These are phyloP conservation scores for Mucor piriformis DNA, from an alignment of 371 early-diverging fungal genomes.

Conservation along the genomic window DNA sequence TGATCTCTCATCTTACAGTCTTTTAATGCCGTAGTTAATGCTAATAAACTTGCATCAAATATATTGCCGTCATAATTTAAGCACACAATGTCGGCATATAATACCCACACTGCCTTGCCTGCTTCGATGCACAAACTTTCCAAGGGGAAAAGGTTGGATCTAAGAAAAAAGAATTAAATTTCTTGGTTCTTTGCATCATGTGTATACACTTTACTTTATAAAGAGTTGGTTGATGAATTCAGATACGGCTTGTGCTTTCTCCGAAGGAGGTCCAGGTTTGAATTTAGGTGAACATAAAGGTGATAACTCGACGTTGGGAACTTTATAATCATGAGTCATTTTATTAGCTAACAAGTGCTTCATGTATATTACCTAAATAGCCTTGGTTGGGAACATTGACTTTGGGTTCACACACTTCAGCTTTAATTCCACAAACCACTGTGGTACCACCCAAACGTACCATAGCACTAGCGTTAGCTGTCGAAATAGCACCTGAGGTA, in stretches of 20 bases:
- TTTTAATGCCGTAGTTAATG: constrained; percentile 73
- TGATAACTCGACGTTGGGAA: constrained; percentile 91
- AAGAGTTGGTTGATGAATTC: constrained; percentile 76
- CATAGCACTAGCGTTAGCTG: constrained; percentile 87
- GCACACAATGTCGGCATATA: constrained; percentile 90
- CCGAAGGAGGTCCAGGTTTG: constrained; percentile 87
- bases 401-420: constrained; percentile 89
- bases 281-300: constrained; percentile 86
- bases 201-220: no score
- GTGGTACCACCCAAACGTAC: constrained; percentile 89
- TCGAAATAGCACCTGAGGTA: constrained; percentile 72
- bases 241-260: constrained; percentile 84
- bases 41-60: constrained; percentile 85
- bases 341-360: no score
- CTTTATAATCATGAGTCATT: no score
- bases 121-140: constrained; percentile 79
- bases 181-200: no score
- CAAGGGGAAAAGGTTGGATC: constrained; percentile 68
- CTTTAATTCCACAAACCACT: constrained; percentile 92
- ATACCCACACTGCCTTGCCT: constrained; percentile 87
- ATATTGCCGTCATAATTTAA: constrained; percentile 91
- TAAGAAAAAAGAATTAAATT: constrained; percentile 22
- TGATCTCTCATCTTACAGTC: constrained; percentile 54
- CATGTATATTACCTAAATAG: constrained; percentile 69
- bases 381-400: constrained; percentile 72